These are phyloP conservation scores for Penicillium sp. DNA, from an alignment of 2,329 filamentous ascomycete genomes.

Conservation along the genomic window DNA sequence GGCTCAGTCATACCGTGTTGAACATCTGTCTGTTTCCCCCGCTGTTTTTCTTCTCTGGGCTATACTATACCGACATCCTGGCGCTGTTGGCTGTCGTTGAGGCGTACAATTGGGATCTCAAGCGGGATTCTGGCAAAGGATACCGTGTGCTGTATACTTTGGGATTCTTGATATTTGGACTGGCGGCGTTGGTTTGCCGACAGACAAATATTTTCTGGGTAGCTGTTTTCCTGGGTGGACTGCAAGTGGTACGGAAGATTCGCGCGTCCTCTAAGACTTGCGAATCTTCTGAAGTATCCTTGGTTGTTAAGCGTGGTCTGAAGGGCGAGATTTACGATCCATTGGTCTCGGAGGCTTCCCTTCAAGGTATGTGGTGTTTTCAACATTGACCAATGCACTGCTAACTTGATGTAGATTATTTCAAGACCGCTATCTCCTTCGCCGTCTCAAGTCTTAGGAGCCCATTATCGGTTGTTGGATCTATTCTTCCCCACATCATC, in stretches of 20 bases:
- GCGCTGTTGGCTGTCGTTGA: conserved; percentile 71
- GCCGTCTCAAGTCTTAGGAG: conserved; percentile 51
- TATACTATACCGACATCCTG: conserved; percentile 92
- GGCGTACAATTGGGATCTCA: conserved; percentile 55
- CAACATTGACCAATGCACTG: neutral
- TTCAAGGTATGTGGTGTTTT: conserved; percentile 42
- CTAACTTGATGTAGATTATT: conserved; percentile 41
- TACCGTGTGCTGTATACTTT: conserved; percentile 24
- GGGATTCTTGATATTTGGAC: conserved; percentile 53
- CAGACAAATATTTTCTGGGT: conserved; percentile 99
- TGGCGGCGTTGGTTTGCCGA: conserved; percentile 67
- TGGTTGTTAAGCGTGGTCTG: conserved; percentile 31
- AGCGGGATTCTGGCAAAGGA: conserved; percentile 25
- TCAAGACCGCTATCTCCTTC: conserved; percentile 58
- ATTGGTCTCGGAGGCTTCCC: conserved; percentile 43
- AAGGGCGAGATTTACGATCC: conserved; percentile 48
- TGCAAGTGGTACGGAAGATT: conserved; percentile 39
- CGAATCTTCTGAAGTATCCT: conserved; percentile 23
- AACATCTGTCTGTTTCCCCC: conserved; percentile 84
- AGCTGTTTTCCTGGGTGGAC: conserved; percentile 46
- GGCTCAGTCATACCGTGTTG: conserved; percentile 50
- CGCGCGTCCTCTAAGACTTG: conserved; percentile 26
- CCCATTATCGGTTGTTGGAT: conserved; percentile 36
- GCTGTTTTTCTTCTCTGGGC: conserved; percentile 88
- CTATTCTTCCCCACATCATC: conserved; percentile 51